A percentile compares a stretch with the other conserved stretches of the same genome.
These are phyloP conservation scores for Canavalia gladiata DNA, from an alignment of 306 rosid species.

Conservation along the genomic window DNA sequence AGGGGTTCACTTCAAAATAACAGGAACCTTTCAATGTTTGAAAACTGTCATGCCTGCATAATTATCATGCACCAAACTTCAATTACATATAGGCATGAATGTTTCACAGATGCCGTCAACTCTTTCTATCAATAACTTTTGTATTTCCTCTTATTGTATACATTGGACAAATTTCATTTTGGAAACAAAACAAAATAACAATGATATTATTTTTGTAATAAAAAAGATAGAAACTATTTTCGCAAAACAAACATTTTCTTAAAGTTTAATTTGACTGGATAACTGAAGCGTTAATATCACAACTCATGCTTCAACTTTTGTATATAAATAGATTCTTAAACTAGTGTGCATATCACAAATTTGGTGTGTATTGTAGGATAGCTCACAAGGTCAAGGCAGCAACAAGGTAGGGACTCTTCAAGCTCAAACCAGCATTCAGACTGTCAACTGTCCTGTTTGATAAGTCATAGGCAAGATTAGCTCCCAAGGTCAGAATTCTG, in stretches of 20 bases:
- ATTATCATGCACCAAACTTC: slow-evolving; percentile 10
- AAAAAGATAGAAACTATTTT: neutral
- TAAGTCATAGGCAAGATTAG: slow-evolving; percentile 2
- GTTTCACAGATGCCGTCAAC: neutral
- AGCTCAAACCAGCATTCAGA: slow-evolving; percentile 25
- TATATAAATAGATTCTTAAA: neutral
- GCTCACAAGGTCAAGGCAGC: slow-evolving; percentile 39
- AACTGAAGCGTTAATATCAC: neutral
- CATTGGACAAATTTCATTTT: neutral
- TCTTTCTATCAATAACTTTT: neutral
- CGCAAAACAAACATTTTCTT: neutral
- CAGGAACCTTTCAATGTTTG: slow-evolving; percentile 23
- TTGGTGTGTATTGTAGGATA: neutral
- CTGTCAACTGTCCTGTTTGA: neutral
- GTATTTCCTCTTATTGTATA: neutral
- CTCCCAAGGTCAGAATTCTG: slow-evolving; percentile 32
- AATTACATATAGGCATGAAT: neutral
- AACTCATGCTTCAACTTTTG: neutral
- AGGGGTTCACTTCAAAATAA: slow-evolving; percentile 33
- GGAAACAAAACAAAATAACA: too few species aligned
- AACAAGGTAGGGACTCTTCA: slow-evolving; percentile 28
- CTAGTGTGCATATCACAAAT: neutral
- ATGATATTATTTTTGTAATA: too few species aligned
- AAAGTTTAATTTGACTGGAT: neutral
- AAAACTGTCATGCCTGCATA: slow-evolving; percentile 35